Percentiles rank a stretch among this genome's conserved stretches.
Conservation (phyloP, 2,329 filamentous ascomycete genomes). For the Cyclaneusma minus region DNA sequence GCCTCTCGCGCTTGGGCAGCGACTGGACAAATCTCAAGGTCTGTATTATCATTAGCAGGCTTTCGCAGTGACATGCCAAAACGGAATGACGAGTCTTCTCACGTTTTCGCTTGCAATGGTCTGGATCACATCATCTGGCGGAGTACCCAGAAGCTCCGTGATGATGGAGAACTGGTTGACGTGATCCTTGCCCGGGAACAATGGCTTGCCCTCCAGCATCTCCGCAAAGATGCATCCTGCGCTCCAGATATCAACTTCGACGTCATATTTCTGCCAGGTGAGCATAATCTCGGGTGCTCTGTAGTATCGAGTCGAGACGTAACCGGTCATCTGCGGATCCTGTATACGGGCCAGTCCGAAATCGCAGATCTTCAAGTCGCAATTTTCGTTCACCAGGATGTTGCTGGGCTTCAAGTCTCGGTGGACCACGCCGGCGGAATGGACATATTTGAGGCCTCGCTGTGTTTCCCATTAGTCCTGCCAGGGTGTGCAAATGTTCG, state of each 20-base stretch:
- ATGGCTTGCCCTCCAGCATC: constrained; percentile 95
- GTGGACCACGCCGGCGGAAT: constrained; percentile 95
- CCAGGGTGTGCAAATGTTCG: no score
- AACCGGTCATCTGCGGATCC: constrained; percentile 98
- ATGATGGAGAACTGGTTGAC: constrained; percentile 99
- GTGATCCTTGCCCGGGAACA: constrained; percentile 98
- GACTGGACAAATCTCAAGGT: constrained; percentile 96
- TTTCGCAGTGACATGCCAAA: neutral
- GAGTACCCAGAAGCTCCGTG: constrained; percentile 89
- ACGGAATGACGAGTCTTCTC: constrained; percentile 20
- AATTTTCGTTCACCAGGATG: constrained; percentile 99
- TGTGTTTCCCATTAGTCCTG: constrained; percentile 22
- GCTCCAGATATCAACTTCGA: constrained; percentile 99
- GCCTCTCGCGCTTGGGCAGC: constrained; percentile 82
- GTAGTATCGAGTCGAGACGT: constrained; percentile 98
- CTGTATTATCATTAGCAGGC: constrained; percentile 30
- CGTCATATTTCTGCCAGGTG: constrained; percentile 99
- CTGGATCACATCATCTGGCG: constrained; percentile 95
- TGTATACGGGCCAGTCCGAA: constrained; percentile 96
- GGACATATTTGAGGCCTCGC: constrained; percentile 97
- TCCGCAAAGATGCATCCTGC: constrained; percentile 98
- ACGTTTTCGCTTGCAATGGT: constrained; percentile 98
- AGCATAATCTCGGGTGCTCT: constrained; percentile 99
- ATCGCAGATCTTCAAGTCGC: constrained; percentile 98
- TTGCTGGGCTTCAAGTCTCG: constrained; percentile 97